A percentile compares a stretch with the other conserved stretches of the same genome.
Evolutionary conservation across 73 alveolate species (phyloP).

Genomic region (Blepharisma stoltei): DNA sequence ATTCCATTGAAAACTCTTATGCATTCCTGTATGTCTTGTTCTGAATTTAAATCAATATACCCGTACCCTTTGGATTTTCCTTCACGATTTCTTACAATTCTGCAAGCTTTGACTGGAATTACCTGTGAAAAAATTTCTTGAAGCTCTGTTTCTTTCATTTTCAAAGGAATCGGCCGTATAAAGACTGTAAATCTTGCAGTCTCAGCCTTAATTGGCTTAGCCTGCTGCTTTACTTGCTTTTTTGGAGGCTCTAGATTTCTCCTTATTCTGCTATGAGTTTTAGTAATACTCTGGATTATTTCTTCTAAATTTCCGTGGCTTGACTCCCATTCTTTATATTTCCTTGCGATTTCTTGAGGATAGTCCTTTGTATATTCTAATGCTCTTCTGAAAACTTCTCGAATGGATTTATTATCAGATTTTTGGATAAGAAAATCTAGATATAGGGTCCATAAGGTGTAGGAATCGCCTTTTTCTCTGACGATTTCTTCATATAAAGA

Average conservation of each 20-base stretch:
- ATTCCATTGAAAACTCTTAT: not conserved
- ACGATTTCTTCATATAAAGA: conserved; percentile 19
- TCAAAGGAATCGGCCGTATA: not conserved
- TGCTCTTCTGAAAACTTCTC: conserved; percentile 21
- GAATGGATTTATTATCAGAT: not conserved
- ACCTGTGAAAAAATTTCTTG: not conserved
- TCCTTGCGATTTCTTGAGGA: not conserved
- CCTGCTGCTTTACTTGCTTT: not conserved
- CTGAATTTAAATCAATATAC: not conserved
- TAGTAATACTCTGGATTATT: not conserved
- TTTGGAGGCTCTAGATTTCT: not conserved
- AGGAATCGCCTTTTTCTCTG: not conserved
- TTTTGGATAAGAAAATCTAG: not conserved
- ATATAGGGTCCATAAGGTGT: not conserved
- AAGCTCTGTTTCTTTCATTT: not conserved
- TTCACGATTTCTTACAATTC: conserved; percentile 16
- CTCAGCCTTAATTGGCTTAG: not conserved
- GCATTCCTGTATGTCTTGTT: not conserved
- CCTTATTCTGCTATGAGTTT: not conserved
- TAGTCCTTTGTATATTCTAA: not conserved
- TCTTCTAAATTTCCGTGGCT: not conserved
- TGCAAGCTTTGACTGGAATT: not conserved
- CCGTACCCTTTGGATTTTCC: conserved; percentile 16
- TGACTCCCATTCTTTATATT: not conserved
- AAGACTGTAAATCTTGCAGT: conserved; percentile 2